These are phyloP conservation scores for Vitis rupestris DNA, from an alignment of 164 flowering plant genomes.

Conservation along the genomic window DNA sequence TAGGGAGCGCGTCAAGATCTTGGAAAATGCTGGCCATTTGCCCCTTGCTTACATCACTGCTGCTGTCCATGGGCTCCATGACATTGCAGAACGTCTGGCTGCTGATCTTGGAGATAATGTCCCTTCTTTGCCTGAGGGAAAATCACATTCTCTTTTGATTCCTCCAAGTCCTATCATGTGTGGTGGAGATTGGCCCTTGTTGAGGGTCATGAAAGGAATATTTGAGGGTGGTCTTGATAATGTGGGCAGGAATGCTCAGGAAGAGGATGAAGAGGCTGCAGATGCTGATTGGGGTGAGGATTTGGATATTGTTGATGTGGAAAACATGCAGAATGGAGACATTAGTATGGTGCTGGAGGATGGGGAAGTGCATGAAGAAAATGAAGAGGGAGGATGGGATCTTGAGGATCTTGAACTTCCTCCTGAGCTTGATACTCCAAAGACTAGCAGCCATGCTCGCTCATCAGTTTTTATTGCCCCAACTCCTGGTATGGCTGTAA, in stretches of 20 bases:
- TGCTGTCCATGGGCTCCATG: constrained; percentile 70
- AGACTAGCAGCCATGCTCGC: constrained; percentile 38
- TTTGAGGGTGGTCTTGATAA: constrained; percentile 80
- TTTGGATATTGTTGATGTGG: constrained; percentile 66
- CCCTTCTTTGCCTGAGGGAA: constrained; percentile 49
- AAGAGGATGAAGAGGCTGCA: constrained; percentile 69
- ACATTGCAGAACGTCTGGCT: constrained; percentile 64
- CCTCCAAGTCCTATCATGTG: constrained; percentile 75
- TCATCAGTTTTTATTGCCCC: constrained; percentile 71
- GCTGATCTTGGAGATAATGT: constrained; percentile 64
- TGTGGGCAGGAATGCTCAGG: constrained; percentile 37
- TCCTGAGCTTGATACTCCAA: constrained; percentile 46
- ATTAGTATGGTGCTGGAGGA: constrained; percentile 45
- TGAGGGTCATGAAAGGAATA: constrained; percentile 76
- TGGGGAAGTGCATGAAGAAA: constrained; percentile 57
- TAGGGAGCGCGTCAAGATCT: constrained; percentile 69
- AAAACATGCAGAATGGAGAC: constrained; percentile 60
- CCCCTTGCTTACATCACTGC: constrained; percentile 93
- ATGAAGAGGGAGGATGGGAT: constrained; percentile 59
- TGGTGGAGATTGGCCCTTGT: constrained; percentile 60
- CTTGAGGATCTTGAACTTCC: constrained; percentile 45
- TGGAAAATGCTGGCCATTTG: constrained; percentile 80
- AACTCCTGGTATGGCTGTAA: constrained; percentile 77
- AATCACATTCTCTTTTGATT: constrained; percentile 59
- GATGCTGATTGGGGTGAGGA: constrained; percentile 85